phyloP scores from a whole-genome alignment of 768 basidiomycete species.

The Tulasnella sp. region DNA sequence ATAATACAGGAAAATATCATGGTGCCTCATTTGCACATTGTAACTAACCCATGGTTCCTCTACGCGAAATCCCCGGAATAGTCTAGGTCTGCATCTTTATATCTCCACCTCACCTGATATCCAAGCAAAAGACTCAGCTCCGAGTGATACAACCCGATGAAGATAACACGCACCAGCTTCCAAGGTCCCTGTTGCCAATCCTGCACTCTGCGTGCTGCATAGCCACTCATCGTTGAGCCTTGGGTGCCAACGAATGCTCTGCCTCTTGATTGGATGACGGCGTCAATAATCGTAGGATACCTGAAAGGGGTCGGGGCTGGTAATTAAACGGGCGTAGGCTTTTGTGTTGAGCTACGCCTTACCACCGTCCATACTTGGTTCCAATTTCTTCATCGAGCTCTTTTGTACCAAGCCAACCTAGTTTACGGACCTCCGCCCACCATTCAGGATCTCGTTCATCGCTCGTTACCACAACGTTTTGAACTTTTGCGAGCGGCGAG shows the following conservation, averaged over 20 bases:
- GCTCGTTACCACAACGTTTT: constrained; percentile 25
- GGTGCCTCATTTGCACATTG: not conserved
- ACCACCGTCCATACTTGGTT: constrained; percentile 3
- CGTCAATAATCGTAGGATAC: constrained; percentile 69
- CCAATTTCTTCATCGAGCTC: not conserved
- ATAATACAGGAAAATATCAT: not conserved
- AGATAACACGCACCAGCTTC: not conserved
- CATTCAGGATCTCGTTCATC: constrained; percentile 19
- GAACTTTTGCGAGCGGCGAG: not conserved
- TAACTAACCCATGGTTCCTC: not conserved
- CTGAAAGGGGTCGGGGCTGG: constrained; percentile 36
- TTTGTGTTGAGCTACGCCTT: not conserved
- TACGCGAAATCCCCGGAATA: not conserved
- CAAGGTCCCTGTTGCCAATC: constrained; percentile 57
- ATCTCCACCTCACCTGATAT: constrained; percentile 1
- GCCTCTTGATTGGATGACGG: constrained; percentile 62
- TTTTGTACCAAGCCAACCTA: constrained; percentile 22
- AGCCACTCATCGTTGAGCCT: constrained; percentile 62
- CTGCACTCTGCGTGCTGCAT: constrained; percentile 60
- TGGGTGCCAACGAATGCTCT: constrained; percentile 71
- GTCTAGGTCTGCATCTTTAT: not conserved
- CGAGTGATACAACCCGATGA: not conserved
- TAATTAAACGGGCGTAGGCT: not conserved
- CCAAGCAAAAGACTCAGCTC: not conserved
- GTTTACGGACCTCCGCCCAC: constrained; percentile 19